phyloP scores from a whole-genome alignment of 257 asterid genomes.

The Knoxia roxburghii region DNA sequence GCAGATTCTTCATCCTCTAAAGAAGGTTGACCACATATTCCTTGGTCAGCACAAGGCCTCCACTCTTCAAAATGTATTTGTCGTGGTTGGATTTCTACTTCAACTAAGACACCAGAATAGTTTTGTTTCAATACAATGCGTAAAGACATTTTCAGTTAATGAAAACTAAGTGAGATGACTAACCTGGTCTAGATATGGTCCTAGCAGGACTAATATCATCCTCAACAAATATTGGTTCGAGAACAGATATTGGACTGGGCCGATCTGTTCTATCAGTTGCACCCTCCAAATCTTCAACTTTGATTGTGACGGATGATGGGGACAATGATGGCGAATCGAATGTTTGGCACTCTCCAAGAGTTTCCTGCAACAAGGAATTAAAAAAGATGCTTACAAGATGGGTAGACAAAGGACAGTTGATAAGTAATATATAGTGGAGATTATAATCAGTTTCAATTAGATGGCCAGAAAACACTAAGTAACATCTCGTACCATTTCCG shows the following conservation, averaged over 20 bases:
- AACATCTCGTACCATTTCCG: constrained; percentile 35
- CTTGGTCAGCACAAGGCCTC: constrained; percentile 38
- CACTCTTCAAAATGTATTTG: constrained; percentile 65
- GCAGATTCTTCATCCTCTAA: constrained; percentile 85
- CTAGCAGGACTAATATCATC: constrained; percentile 80
- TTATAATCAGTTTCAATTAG: not conserved
- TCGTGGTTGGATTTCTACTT: constrained; percentile 59
- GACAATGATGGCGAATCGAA: constrained; percentile 38
- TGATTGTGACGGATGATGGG: constrained; percentile 25
- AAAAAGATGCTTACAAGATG: not conserved
- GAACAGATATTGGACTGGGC: constrained; percentile 91
- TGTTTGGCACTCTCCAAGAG: constrained; percentile 32
- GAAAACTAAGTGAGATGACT: constrained; percentile 15
- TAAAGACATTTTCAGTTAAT: constrained; percentile 2
- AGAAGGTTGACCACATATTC: constrained; percentile 44
- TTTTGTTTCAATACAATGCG: constrained; percentile 17
- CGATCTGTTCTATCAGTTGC: constrained; percentile 47
- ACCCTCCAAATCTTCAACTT: constrained; percentile 43
- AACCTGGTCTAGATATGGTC: constrained; percentile 58
- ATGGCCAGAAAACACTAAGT: constrained; percentile 4
- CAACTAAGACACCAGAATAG: constrained; percentile 39
- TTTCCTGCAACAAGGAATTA: constrained; percentile 19
- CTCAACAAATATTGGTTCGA: constrained; percentile 73
- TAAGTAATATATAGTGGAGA: not conserved
- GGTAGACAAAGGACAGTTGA: not conserved